Conservation (phyloP, 1,284 basidiomycete genomes). For the Pterulicium gracile region DNA sequence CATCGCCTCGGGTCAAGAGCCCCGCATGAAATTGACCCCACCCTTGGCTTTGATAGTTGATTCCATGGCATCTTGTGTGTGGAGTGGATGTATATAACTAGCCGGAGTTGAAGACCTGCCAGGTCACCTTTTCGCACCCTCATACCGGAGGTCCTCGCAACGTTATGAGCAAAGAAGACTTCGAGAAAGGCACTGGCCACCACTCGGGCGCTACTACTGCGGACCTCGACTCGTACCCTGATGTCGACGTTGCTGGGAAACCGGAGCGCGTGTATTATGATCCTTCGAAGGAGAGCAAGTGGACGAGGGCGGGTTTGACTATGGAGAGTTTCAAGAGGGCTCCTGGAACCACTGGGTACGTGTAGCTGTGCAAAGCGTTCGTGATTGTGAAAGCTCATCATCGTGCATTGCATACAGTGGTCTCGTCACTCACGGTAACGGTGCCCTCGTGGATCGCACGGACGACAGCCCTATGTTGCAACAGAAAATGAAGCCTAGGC, state of each 20-base stretch:
- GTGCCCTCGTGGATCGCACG: slow-evolving; percentile 21
- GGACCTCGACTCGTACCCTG: slow-evolving; percentile 2
- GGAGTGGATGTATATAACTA: too few species aligned
- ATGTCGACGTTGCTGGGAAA: background rate
- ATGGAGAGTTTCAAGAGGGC: slow-evolving; percentile 34
- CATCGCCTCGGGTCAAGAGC: too few species aligned
- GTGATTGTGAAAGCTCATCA: slow-evolving; percentile 21
- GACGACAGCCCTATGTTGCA: slow-evolving; percentile 34
- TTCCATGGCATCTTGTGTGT: too few species aligned
- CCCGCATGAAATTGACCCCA: too few species aligned
- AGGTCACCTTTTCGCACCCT: too few species aligned
- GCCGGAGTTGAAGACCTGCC: too few species aligned
- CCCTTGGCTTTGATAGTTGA: too few species aligned
- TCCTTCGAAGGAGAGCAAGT: slow-evolving; percentile 30
- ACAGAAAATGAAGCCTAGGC: slow-evolving; percentile 34
- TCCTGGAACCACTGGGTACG: slow-evolving; percentile 31
- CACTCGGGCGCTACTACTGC: background rate
- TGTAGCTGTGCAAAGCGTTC: slow-evolving; percentile 24
- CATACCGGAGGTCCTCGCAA: too few species aligned
- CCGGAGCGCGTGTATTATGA: slow-evolving; percentile 32
- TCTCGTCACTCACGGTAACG: slow-evolving; percentile 24
- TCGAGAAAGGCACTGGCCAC: background rate
- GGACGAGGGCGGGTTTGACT: slow-evolving; percentile 29
- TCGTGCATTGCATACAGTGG: slow-evolving; percentile 26
- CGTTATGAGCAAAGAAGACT: slow-evolving; percentile 2